Evolutionary conservation across 495 filamentous ascomycete genomes (phyloP).

Genomic region (Sordaria brevicollis): DNA sequence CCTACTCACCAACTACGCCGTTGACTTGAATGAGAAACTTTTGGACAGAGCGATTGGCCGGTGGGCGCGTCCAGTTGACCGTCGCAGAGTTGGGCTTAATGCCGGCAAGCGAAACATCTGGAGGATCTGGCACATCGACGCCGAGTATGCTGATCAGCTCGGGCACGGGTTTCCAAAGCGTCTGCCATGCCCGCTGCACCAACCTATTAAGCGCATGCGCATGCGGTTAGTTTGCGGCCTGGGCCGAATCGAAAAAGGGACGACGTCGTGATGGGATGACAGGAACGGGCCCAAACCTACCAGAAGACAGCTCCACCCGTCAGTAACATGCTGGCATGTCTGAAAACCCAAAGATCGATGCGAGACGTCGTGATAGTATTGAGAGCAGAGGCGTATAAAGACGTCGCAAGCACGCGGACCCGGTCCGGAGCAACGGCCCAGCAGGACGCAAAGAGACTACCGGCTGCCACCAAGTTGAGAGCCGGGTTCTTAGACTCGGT

Average conservation of each 20-base stretch:
- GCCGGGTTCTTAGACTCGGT: conserved; percentile 36
- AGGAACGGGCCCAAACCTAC: conserved; percentile 17
- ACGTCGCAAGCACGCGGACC: conserved; percentile 26
- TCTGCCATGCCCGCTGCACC: conserved; percentile 69
- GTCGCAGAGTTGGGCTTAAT: conserved; percentile 78
- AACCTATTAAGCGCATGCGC: conserved; percentile 45
- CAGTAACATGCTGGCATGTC: conserved; percentile 36
- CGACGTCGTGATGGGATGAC: neutral
- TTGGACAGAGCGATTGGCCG: conserved; percentile 63
- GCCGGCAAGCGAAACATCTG: conserved; percentile 83
- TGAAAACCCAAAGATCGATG: conserved; percentile 28
- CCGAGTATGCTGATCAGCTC: conserved; percentile 83
- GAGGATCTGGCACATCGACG: conserved; percentile 82
- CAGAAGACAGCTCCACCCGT: conserved; percentile 35
- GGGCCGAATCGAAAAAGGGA: neutral
- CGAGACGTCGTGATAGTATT: conserved; percentile 22
- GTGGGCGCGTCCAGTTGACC: conserved; percentile 82
- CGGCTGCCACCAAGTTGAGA: conserved; percentile 33
- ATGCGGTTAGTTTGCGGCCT: conserved; percentile 5
- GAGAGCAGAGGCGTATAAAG: conserved; percentile 25
- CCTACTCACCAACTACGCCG: conserved; percentile 67
- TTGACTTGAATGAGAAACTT: conserved; percentile 92
- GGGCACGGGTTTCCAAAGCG: conserved; percentile 80
- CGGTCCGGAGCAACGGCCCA: conserved; percentile 34
- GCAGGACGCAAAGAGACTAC: conserved; percentile 37